Base-by-base conservation (phyloP, 805 yeast species). In the Starmerella potacharoeniae region DNA sequence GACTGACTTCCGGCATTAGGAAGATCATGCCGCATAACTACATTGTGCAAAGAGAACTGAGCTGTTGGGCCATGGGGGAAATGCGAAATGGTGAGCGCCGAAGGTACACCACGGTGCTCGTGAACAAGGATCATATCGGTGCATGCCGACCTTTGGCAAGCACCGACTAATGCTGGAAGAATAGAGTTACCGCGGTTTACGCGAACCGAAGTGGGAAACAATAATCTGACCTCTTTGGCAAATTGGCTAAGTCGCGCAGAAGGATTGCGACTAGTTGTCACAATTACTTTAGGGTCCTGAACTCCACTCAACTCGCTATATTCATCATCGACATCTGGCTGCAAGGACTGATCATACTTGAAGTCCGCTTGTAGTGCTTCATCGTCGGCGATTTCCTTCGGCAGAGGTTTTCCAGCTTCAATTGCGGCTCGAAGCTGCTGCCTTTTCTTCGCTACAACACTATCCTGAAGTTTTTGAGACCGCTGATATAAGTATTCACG, bases 21-120 rank as follows among this genome's bases (percentile, higher is more conserved):
- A 46, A 93, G 78, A 71, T 93, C 99, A 69, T 93, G 99, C 69
- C 97, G 83, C 55, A 93, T 74, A 30, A 87, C 89, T 53, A 93
- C 97, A 65, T 93, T 93, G 71, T 93, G 97, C 55, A 93, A 73
- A 10, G 97, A 86, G 75, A 93, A 93, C 47, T 86, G 83, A 36
- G 93, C 95, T 2, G 97, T 86, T 17, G 98, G 99, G 0, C 99
- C 99, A 68, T 93, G 96, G 4, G 98, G 99, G 69, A 93, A 86
- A 74, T 93, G 99, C 36, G 93, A 83, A 31, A 93, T 73, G 0
- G 97, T 91, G 57, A 93, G 65, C 1, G 96, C 86, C 0, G 96
- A 90, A 52, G 99, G 99, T 0, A 87, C 91, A 79, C 99, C 99
- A 71, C 99, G 78, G 71, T 93, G 98, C 68, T 93, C 99, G 68